Evolutionary conservation across 495 filamentous ascomycete genomes (phyloP).

Genomic region (Podospora pseudocomata): DNA sequence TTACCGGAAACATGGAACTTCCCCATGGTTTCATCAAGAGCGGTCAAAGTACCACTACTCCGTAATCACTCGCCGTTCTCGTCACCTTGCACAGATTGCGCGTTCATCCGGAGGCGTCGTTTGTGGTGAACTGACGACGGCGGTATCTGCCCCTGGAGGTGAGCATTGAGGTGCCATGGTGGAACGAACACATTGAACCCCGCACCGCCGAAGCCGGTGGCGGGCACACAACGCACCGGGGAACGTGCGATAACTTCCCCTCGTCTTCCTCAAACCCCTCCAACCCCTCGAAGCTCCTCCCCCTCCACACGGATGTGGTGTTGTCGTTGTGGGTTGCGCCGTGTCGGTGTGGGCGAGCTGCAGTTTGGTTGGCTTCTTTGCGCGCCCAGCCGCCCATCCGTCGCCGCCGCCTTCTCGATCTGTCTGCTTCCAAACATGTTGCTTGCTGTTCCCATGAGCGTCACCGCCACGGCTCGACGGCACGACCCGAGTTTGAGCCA

Average conservation of each 20-base stretch:
- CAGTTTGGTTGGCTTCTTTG: not conserved
- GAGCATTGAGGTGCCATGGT: not conserved
- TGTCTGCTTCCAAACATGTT: not conserved
- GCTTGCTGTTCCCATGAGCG: not conserved
- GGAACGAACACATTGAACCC: not conserved
- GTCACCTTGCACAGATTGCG: not conserved
- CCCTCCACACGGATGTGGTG: not conserved
- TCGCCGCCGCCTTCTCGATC: not conserved
- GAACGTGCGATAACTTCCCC: not conserved
- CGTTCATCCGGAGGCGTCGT: not conserved
- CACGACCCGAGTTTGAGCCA: not conserved
- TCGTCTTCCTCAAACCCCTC: not conserved
- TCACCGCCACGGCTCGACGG: not conserved
- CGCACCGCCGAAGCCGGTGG: conserved; percentile 7
- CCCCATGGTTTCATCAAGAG: not conserved
- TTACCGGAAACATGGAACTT: not conserved
- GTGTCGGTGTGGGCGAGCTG: not conserved
- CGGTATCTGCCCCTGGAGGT: not conserved
- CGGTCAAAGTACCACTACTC: not conserved
- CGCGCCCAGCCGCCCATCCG: too few relatives aligned
- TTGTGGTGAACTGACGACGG: not conserved
- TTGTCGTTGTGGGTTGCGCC: not conserved
- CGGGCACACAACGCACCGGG: not conserved
- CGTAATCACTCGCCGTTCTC: not conserved
- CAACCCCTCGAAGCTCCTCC: not conserved